Evolutionary conservation across 2,329 filamentous ascomycete species (phyloP).

Genomic region (Macrophomina pseudophaseolina): DNA sequence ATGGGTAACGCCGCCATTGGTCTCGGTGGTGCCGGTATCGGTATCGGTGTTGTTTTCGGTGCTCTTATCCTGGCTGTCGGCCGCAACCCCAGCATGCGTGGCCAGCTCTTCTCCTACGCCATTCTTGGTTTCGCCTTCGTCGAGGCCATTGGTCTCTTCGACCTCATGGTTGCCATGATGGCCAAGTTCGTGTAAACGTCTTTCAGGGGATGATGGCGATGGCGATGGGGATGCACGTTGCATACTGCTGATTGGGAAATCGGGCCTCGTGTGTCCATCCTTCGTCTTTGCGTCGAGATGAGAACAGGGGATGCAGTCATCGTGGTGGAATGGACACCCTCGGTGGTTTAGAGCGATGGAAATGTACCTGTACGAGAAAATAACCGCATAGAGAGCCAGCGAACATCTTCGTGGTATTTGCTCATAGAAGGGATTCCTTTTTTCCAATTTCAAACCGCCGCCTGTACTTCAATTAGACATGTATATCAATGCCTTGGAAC

Average conservation of each 20-base stretch:
- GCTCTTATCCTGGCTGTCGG: conserved; percentile 86
- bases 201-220: conserved; percentile 24
- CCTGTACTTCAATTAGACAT: conserved; percentile 19
- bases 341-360: conserved; percentile 24
- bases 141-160: conserved; percentile 77
- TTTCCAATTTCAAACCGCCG: conserved; percentile 13
- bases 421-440: conserved; percentile 27
- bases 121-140: conserved; percentile 96
- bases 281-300: conserved; percentile 18
- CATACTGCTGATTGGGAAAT: conserved; percentile 15
- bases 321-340: conserved; percentile 25
- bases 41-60: conserved; percentile 94
- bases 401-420: conserved; percentile 26
- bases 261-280: conserved; percentile 22
- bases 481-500: conserved; percentile 23
- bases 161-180: conserved; percentile 52
- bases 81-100: conserved; percentile 92
- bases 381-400: conserved; percentile 27
- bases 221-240: conserved; percentile 11
- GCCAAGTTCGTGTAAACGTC: conserved; percentile 28
- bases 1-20: conserved; percentile 82
- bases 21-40: conserved; percentile 91
- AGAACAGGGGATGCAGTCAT: conserved; percentile 22
- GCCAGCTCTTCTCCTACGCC: conserved; percentile 95
- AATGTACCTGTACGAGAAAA: conserved; percentile 27